Evolutionary conservation across 2,329 filamentous ascomycete genomes (phyloP).

Genomic region (Apiospora aurea): DNA sequence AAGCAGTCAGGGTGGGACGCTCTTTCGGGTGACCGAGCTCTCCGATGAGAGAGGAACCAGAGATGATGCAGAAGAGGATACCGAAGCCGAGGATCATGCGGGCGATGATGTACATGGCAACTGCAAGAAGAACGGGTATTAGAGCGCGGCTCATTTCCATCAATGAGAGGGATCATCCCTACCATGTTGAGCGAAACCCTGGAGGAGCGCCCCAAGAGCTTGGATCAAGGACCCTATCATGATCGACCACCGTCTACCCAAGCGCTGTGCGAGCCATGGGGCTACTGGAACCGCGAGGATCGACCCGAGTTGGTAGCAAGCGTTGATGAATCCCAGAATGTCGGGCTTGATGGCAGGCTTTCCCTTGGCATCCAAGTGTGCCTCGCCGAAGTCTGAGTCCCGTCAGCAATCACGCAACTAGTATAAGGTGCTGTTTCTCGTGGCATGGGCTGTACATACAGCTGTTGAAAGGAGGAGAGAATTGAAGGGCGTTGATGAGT

Average conservation of each 20-base stretch:
- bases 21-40: conserved; percentile 68
- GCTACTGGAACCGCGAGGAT: conserved; percentile 65
- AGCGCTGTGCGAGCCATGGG: conserved; percentile 59
- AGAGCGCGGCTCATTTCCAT: not conserved
- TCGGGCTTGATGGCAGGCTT: conserved; percentile 44
- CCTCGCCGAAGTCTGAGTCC: conserved; percentile 50
- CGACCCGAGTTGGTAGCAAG: conserved; percentile 66
- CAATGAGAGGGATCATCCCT: conserved; percentile 31
- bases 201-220: conserved; percentile 60
- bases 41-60: conserved; percentile 64
- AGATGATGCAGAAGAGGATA: conserved; percentile 65
- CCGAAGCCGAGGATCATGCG: conserved; percentile 67
- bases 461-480: conserved; percentile 44
- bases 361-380: not conserved
- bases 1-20: conserved; percentile 62
- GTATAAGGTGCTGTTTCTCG: conserved; percentile 9
- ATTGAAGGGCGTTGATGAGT: conserved; percentile 54
- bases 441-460: conserved; percentile 40
- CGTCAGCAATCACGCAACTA: conserved; percentile 33
- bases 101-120: conserved; percentile 64
- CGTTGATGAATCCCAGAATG: conserved; percentile 61
- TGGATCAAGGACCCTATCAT: conserved; percentile 61
- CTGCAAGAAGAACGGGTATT: conserved; percentile 28
- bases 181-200: conserved; percentile 58
- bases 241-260: conserved; percentile 65